Conservation (phyloP, 2,329 filamentous ascomycete species). For the Pseudogymnoascus sp. region DNA sequence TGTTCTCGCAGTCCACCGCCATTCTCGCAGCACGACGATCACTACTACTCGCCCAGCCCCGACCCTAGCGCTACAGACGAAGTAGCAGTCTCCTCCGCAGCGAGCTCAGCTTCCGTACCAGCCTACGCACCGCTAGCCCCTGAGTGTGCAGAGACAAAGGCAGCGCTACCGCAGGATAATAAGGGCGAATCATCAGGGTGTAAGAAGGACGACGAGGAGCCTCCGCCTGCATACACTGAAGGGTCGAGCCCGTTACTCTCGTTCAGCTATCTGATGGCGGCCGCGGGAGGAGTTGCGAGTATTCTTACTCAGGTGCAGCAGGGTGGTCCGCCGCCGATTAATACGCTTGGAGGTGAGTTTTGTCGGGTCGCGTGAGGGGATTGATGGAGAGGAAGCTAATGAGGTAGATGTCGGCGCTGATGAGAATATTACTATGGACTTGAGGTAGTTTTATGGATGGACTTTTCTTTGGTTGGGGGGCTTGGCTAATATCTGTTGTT, state of each 20-base stretch:
- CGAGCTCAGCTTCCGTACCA: slow-evolving; percentile 36
- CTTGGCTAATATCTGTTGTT: slow-evolving; percentile 12
- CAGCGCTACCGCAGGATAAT: slow-evolving; percentile 70
- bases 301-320: slow-evolving; percentile 99
- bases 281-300: slow-evolving; percentile 91
- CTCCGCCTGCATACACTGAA: slow-evolving; percentile 92
- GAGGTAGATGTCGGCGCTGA: slow-evolving; percentile 68
- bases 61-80: slow-evolving; percentile 30
- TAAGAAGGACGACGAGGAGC: slow-evolving; percentile 79
- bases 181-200: slow-evolving; percentile 61
- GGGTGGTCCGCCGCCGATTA: slow-evolving; percentile 74
- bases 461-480: not conserved
- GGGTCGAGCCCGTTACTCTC: slow-evolving; percentile 84
- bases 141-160: slow-evolving; percentile 60
- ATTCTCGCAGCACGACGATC: slow-evolving; percentile 24
- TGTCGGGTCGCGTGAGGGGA: not conserved
- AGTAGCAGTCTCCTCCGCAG: slow-evolving; percentile 32
- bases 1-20: slow-evolving; percentile 34
- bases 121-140: slow-evolving; percentile 41
- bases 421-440: slow-evolving; percentile 89
- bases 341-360: slow-evolving; percentile 70
- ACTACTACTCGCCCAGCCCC: slow-evolving; percentile 49
- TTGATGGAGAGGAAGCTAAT: slow-evolving; percentile 9
- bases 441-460: slow-evolving; percentile 54
- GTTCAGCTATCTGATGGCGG: slow-evolving; percentile 96